Evolutionary conservation across 495 filamentous ascomycete genomes (phyloP).

Genomic region (Trichocladium antarcticum): DNA sequence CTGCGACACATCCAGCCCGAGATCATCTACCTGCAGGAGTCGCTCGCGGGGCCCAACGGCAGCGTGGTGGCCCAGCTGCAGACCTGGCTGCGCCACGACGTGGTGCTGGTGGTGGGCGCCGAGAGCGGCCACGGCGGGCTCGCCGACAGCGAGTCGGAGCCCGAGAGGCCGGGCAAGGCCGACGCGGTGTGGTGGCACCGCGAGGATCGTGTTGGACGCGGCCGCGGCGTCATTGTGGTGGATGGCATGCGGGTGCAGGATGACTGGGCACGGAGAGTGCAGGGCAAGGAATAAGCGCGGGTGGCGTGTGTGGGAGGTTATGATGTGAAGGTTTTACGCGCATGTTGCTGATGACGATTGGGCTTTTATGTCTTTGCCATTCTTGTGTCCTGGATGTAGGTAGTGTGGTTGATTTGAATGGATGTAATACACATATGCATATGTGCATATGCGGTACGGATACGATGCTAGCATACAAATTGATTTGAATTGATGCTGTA

Average conservation of each 20-base stretch:
- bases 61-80: conserved; percentile 58
- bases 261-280: conserved; percentile 69
- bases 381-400: neutral
- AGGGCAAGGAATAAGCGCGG: conserved; percentile 50
- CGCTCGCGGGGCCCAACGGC: conserved; percentile 59
- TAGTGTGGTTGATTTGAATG: neutral
- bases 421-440: neutral
- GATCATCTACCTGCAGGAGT: conserved; percentile 74
- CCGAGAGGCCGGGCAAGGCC: conserved; percentile 42
- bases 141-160: conserved; percentile 82
- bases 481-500: too few relatives aligned
- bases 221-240: conserved; percentile 76
- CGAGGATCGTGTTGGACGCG: conserved; percentile 68
- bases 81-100: conserved; percentile 72
- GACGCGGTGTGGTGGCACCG: conserved; percentile 69
- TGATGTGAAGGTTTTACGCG: conserved; percentile 1
- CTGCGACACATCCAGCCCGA: conserved; percentile 73
- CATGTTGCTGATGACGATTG: neutral
- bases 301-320: neutral
- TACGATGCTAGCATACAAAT: too few relatives aligned
- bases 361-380: neutral
- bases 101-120: conserved; percentile 71
- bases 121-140: conserved; percentile 75
- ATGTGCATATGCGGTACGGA: too few relatives aligned
- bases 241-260: conserved; percentile 67